A percentile compares a stretch with the other conserved stretches of the same genome.
These are phyloP conservation scores for Holtermannia corniformis DNA, from an alignment of 768 basidiomycete genomes.

Conservation along the genomic window DNA sequence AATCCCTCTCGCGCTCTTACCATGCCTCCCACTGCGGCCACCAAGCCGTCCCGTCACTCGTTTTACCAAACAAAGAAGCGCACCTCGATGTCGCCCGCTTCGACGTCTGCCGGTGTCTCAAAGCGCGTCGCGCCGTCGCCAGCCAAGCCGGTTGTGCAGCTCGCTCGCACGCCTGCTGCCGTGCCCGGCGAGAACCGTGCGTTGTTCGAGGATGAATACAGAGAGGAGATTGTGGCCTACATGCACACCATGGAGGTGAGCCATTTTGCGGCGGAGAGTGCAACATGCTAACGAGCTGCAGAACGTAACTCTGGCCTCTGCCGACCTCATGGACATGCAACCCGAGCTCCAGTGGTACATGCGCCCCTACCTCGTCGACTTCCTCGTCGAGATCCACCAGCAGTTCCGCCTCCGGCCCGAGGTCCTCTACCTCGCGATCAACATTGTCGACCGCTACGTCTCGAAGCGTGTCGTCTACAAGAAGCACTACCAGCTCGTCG, in stretches of 20 bases:
- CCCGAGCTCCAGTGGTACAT: conserved; percentile 99
- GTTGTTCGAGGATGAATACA: conserved; percentile 88
- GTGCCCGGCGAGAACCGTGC: conserved; percentile 44
- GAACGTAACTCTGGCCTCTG: conserved; percentile 81
- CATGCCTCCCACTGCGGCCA: conserved; percentile 28
- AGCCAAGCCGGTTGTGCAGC: conserved; percentile 12
- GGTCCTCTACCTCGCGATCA: conserved; percentile 94
- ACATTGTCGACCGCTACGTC: conserved; percentile 98
- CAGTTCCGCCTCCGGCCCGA: conserved; percentile 96
- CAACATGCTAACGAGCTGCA: conserved; percentile 36
- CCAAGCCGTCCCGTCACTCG: conserved; percentile 20
- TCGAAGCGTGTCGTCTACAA: conserved; percentile 97
- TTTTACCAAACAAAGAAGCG: conserved; percentile 26
- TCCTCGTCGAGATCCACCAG: conserved; percentile 96
- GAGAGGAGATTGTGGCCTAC: conserved; percentile 80
- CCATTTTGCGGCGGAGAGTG: conserved; percentile 5
- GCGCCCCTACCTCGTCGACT: conserved; percentile 97
- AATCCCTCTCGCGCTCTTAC: conserved; percentile 8
- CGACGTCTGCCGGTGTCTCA: conserved; percentile 6
- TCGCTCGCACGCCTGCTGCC: conserved; percentile 5
- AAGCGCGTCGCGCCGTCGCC: conserved; percentile 5
- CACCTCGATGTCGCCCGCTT: conserved; percentile 17
- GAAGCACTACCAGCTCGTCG: conserved; percentile 98
- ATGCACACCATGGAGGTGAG: conserved; percentile 99
- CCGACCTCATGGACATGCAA: conserved; percentile 96